Evolutionary conservation across 2,329 filamentous ascomycete genomes (phyloP).

Genomic region (Cordyceps farinosa): DNA sequence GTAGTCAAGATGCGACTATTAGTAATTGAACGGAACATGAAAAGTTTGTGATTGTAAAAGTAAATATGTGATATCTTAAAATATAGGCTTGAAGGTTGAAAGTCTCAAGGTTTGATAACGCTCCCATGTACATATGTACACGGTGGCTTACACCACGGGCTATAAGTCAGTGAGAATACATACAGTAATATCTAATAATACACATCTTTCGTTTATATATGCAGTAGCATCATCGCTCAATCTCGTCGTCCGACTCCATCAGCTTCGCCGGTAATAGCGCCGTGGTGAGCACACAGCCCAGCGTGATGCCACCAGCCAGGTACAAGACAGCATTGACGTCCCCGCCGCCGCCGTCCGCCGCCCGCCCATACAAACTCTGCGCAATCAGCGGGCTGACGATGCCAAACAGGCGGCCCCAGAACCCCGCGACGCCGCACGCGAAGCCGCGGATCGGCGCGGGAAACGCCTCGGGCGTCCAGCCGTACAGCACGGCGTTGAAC

Average conservation of each 20-base stretch:
- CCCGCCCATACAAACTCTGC: conserved; percentile 38
- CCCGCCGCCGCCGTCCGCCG: conserved; percentile 28
- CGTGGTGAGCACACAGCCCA: conserved; percentile 51
- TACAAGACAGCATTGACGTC: conserved; percentile 51
- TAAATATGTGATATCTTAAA: background rate
- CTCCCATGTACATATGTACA: background rate
- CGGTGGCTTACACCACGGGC: background rate
- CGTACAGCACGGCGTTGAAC: conserved; percentile 36
- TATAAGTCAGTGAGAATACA: background rate
- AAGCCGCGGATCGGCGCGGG: conserved; percentile 53
- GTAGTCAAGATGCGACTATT: too few species aligned
- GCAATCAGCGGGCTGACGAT: conserved; percentile 57
- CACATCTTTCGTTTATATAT: background rate
- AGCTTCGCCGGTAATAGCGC: conserved; percentile 41
- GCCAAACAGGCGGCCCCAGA: conserved; percentile 56
- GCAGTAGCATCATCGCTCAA: background rate
- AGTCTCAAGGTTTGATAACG: background rate
- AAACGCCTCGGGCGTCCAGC: conserved; percentile 55
- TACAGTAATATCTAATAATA: conserved; percentile 1
- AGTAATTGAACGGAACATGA: too few species aligned
- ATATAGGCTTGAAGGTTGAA: background rate
- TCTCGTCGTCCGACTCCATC: conserved; percentile 34
- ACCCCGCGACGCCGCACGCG: conserved; percentile 54
- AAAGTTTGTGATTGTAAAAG: too few species aligned
- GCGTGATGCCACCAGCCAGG: conserved; percentile 51